Conservation (phyloP, 768 basidiomycete species). For the Lactarius evosmus region DNA sequence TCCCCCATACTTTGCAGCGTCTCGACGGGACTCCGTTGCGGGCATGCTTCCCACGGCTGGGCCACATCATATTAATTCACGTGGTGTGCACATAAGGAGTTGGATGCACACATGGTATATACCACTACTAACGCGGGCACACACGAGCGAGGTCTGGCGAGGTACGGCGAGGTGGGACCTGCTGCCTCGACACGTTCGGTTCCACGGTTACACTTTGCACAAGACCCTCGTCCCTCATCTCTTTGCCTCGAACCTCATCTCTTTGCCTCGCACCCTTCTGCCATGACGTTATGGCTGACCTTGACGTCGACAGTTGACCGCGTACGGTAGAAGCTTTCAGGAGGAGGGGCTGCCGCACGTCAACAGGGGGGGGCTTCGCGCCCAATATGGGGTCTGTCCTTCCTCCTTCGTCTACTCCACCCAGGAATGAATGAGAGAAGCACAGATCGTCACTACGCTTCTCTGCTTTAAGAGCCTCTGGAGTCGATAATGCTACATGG, state of each 20-base stretch:
- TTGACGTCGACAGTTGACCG: slow-evolving; percentile 11
- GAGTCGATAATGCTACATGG: neutral
- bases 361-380: slow-evolving; percentile 2
- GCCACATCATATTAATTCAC: neutral
- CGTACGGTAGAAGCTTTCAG: slow-evolving; percentile 13
- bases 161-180: slow-evolving; percentile 8
- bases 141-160: neutral
- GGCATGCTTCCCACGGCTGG: neutral
- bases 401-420: slow-evolving; percentile 10
- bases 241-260: neutral
- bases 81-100: slow-evolving; percentile 4
- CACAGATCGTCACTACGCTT: slow-evolving; percentile 12
- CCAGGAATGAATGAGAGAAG: neutral
- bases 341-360: neutral
- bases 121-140: neutral
- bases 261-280: neutral
- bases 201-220: neutral
- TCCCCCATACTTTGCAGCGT: neutral
- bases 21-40: slow-evolving; percentile 4
- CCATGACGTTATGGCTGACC: slow-evolving; percentile 1
- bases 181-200: slow-evolving; percentile 1
- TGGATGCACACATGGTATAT: neutral
- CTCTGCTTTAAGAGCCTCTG: slow-evolving; percentile 2
- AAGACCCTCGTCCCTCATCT: neutral
- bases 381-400: slow-evolving; percentile 14